Percentiles rank a stretch among this genome's conserved stretches.
These are phyloP conservation scores for Pterothamnion heteromorphum DNA, from an alignment of 31 red algal genomes.

Conservation along the genomic window DNA sequence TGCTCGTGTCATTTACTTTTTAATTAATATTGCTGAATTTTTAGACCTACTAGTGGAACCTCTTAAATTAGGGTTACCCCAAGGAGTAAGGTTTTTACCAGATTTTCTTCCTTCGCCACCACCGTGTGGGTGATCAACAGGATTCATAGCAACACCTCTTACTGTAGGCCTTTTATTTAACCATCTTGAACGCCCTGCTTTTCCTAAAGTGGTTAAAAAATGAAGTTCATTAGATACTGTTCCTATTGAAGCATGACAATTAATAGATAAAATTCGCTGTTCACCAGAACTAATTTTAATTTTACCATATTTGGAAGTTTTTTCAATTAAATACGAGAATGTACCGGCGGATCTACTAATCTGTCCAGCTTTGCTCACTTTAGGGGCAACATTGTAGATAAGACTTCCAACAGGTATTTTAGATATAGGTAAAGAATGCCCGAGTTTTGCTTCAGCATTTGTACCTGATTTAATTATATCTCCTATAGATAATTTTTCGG, in stretches of 20 bases:
- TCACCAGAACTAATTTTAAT: slow-evolving; percentile 77
- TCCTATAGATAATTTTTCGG: slow-evolving; percentile 68
- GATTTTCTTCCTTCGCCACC: slow-evolving; percentile 86
- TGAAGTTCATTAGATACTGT: slow-evolving; percentile 83
- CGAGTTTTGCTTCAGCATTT: slow-evolving; percentile 39
- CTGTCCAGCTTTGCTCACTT: slow-evolving; percentile 56
- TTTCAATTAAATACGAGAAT: slow-evolving; percentile 68
- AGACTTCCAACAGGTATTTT: slow-evolving; percentile 75
- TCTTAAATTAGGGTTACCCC: slow-evolving; percentile 64
- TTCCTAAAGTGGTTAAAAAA: slow-evolving; percentile 72
- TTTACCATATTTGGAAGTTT: slow-evolving; percentile 49
- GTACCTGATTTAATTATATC: slow-evolving; percentile 60
- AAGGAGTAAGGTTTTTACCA: slow-evolving; percentile 71
- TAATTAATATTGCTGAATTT: slow-evolving; percentile 7
- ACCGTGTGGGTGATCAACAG: slow-evolving; percentile 93
- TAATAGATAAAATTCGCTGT: slow-evolving; percentile 62
- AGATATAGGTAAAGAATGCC: slow-evolving; percentile 75
- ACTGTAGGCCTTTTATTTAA: slow-evolving; percentile 71
- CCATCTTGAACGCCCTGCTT: slow-evolving; percentile 81
- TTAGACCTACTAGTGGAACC: slow-evolving; percentile 24
- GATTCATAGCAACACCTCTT: slow-evolving; percentile 96
- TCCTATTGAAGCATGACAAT: slow-evolving; percentile 83
- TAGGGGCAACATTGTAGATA: slow-evolving; percentile 85
- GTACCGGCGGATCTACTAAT: slow-evolving; percentile 88
- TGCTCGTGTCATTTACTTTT: background rate